These are phyloP conservation scores for Plasmodium coatneyi DNA, from an alignment of 169 alveolate genomes.

Conservation along the genomic window DNA sequence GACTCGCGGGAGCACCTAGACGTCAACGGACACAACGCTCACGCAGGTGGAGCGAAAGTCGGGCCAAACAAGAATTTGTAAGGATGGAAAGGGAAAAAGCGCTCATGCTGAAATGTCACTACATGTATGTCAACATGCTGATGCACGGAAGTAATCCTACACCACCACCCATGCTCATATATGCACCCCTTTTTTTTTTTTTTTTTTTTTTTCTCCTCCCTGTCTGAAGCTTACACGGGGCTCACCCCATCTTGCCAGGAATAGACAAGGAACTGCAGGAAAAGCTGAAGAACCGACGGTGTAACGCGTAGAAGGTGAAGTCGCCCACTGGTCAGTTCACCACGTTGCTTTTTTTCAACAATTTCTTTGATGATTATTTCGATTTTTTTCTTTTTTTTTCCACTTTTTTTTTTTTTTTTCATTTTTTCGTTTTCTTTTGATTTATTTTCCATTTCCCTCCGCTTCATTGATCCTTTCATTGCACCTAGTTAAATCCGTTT, in stretches of 20 bases:
- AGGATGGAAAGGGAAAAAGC: neutral
- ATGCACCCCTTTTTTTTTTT: neutral
- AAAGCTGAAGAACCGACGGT: slow-evolving; percentile 33
- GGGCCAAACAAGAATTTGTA: slow-evolving; percentile 38
- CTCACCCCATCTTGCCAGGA: slow-evolving; percentile 27
- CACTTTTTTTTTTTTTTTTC: neutral
- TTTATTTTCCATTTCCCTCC: neutral
- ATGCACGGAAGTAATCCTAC: neutral
- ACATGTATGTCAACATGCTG: neutral
- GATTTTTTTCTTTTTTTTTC: neutral
- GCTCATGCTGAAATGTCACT: neutral
- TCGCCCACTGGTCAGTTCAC: neutral
- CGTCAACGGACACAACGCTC: neutral
- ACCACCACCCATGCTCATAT: neutral
- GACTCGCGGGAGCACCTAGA: neutral
- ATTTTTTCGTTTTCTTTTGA: neutral
- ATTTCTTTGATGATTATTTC: neutral
- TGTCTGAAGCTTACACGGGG: slow-evolving; percentile 31
- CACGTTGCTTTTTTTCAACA: neutral
- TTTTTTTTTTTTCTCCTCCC: slow-evolving; percentile 4
- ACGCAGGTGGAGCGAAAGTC: neutral
- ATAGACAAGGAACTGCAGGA: slow-evolving; percentile 40
- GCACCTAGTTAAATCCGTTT: neutral
- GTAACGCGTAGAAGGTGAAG: neutral
- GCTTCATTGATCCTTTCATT: neutral